These are phyloP conservation scores for Symbiodinium natans DNA, from an alignment of 73 alveolate genomes.

Conservation along the genomic window DNA sequence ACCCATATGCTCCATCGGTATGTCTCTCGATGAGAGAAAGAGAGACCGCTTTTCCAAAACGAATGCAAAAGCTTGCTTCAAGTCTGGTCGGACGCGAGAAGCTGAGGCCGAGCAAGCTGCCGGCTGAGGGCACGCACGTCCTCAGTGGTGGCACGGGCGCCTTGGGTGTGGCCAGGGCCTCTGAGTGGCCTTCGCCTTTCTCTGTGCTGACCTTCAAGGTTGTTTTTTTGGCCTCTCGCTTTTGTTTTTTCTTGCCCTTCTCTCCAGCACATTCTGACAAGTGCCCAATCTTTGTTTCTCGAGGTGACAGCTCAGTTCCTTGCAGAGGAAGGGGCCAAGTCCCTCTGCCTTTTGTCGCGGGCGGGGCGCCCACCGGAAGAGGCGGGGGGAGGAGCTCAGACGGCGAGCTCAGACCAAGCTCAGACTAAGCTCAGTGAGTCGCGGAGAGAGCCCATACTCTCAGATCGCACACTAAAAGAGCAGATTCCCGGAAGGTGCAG, in stretches of 20 bases:
- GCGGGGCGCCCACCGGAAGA: conserved; percentile 46
- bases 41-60: not conserved
- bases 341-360: conserved; percentile 41
- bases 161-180: conserved; percentile 46
- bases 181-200: not conserved
- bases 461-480: no score
- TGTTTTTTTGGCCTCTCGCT: no score
- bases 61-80: no score
- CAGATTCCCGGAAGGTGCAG: conserved; percentile 66
- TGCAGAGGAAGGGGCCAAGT: conserved; percentile 74
- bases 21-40: conserved; percentile 32
- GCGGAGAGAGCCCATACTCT: no score
- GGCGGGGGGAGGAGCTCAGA: not conserved
- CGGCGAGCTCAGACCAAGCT: no score
- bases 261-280: not conserved
- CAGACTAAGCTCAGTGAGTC: not conserved
- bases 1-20: not conserved
- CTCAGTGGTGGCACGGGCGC: conserved; percentile 91
- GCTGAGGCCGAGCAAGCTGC: conserved; percentile 43
- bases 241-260: not conserved
- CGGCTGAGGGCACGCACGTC: conserved; percentile 33
- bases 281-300: not conserved
- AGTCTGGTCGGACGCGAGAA: not conserved
- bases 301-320: conserved; percentile 87
- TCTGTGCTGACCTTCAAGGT: not conserved